Base-by-base conservation (phyloP, 306 rosid genomes). In the Erythrophleum fordii region DNA sequence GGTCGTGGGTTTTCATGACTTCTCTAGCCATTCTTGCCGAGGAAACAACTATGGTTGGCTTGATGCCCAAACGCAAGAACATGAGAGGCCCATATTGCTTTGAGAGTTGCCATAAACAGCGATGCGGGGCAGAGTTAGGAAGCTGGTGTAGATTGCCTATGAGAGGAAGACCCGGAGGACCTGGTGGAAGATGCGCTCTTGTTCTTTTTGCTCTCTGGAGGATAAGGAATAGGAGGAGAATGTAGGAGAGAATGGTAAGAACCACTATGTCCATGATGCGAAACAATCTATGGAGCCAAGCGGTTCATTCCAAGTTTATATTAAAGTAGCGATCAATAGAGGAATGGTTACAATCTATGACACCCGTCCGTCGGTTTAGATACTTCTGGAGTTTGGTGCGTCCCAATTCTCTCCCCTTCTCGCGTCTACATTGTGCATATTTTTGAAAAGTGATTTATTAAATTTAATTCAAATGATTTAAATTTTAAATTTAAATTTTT, bases 111-210 rank as follows among this genome's bases (percentile, higher is more conserved):
- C 77, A 73, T 59, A 87, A 59, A 41, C 69, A 80, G 10, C 25
- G 61, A 51, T 89, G 90, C 22, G 71, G 82, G 14, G 58, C 42
- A 62, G 80, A 76, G 20, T 10, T 17, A 16, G 81, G 71, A 67
- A 90, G 71, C 1, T 73, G 92, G 86, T 87, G 93, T 0, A 91
- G 71, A 73, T 91, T 88, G 2, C 93, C 93, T 0, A 89, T 81
- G n/a, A 89, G 28, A 10, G 96, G 96, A 80, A 91, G 89, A 11
- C 72, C 72, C 5, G 62, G 76, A 59, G 96, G 96, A 29, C 87
- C 79, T 0, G 93, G 93, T 39, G 93, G 87, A 37, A 29, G 68
- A 20, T 6, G 6, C 16, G 67, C 0, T 69, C 14, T 53, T 52
- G 48, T 3, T 64, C 34, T 64, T 5, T 29, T 72, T 46, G 9